A percentile compares a stretch with the other conserved stretches of the same genome.
Evolutionary conservation across 257 asterid species (phyloP).

Genomic region (Nemophila menziesii): DNA sequence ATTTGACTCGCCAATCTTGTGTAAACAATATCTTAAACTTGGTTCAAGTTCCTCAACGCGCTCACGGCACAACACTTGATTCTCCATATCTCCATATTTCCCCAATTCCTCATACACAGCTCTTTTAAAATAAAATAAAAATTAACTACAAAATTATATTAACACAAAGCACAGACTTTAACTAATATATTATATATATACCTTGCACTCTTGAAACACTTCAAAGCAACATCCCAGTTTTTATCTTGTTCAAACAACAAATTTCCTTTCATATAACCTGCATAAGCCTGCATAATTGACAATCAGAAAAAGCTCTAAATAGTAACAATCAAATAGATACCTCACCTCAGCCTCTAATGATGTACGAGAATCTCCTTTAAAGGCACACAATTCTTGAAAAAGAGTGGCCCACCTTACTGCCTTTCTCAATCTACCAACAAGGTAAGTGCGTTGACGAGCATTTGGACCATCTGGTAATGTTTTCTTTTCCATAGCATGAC

Average conservation of each 20-base stretch:
- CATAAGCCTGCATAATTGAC: constrained; percentile 60
- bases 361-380: constrained; percentile 88
- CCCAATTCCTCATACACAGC: constrained; percentile 99
- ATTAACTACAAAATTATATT: constrained; percentile 8
- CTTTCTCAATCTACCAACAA: constrained; percentile 89
- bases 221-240: constrained; percentile 83
- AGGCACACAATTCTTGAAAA: constrained; percentile 70
- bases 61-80: constrained; percentile 83
- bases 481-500: constrained; percentile 99
- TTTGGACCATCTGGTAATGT: constrained; percentile 88
- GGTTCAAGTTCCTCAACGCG: constrained; percentile 96
- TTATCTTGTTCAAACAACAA: constrained; percentile 87
- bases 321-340: background rate
- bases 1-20: constrained; percentile 86
- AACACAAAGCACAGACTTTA: background rate
- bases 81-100: constrained; percentile 89
- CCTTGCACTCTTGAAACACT: constrained; percentile 93
- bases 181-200: constrained; percentile 14
- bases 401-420: constrained; percentile 87
- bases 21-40: constrained; percentile 75
- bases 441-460: constrained; percentile 87
- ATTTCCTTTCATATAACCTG: constrained; percentile 89
- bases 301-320: background rate
- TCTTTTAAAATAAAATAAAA: constrained; percentile 33
- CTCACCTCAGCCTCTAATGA: constrained; percentile 92